A percentile compares a stretch with the other conserved stretches of the same genome.
These are phyloP conservation scores for Akanthomyces dipterigenus DNA, from an alignment of 2,329 filamentous ascomycete genomes.

Conservation along the genomic window DNA sequence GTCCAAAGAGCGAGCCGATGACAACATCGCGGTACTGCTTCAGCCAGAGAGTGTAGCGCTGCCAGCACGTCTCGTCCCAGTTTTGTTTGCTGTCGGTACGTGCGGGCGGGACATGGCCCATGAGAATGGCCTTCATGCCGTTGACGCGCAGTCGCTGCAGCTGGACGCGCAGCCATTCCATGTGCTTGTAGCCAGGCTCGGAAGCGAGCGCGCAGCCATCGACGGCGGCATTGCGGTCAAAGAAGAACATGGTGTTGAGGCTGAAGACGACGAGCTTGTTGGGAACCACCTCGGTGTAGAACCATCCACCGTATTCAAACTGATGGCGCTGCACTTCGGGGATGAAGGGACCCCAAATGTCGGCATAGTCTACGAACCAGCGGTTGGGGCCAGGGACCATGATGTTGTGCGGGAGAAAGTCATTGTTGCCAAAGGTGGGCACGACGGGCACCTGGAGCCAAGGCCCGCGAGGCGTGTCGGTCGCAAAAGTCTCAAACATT, in stretches of 20 bases:
- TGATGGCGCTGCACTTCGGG: slow-evolving; percentile 87
- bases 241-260: slow-evolving; percentile 95
- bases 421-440: slow-evolving; percentile 93
- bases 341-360: slow-evolving; percentile 81
- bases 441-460: slow-evolving; percentile 68
- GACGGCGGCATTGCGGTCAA: slow-evolving; percentile 84
- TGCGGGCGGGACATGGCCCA: slow-evolving; percentile 89
- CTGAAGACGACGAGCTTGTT: slow-evolving; percentile 82
- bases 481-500: slow-evolving; percentile 66
- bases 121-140: slow-evolving; percentile 90
- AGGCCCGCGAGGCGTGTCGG: slow-evolving; percentile 29
- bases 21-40: slow-evolving; percentile 88
- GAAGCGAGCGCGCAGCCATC: slow-evolving; percentile 75
- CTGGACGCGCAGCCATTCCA: slow-evolving; percentile 93
- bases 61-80: slow-evolving; percentile 98
- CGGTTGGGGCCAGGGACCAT: slow-evolving; percentile 77
- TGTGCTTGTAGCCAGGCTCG: slow-evolving; percentile 87
- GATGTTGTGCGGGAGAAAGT: slow-evolving; percentile 95
- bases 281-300: slow-evolving; percentile 85
- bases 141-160: slow-evolving; percentile 74
- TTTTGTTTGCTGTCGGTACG: slow-evolving; percentile 75
- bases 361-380: slow-evolving; percentile 71
- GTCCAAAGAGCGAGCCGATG: slow-evolving; percentile 71
- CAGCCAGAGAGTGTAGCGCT: slow-evolving; percentile 90
- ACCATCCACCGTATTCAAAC: slow-evolving; percentile 92